Percentiles rank a stretch among this genome's conserved stretches.
Evolutionary conservation across 202 grass and related monocot genomes (phyloP).

Genomic region (Zoysia matrella): DNA sequence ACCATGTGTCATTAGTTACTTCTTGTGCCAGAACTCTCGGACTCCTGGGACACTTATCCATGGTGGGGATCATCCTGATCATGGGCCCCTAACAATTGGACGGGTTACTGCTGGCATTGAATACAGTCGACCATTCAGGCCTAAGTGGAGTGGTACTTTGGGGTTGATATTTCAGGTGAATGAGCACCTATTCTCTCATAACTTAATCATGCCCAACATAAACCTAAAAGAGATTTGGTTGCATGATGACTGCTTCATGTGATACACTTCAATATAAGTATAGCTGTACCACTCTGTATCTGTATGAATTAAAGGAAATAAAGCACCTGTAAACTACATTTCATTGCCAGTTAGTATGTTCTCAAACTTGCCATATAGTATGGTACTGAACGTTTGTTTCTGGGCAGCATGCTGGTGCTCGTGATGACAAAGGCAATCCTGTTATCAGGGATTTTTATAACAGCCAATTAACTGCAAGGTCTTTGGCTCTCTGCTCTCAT

Average conservation of each 20-base stretch:
- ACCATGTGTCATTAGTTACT: constrained; percentile 40
- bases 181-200: not conserved
- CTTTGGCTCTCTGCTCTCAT: constrained; percentile 18
- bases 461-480: constrained; percentile 98
- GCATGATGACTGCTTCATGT: constrained; percentile 2
- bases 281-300: not conserved
- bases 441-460: constrained; percentile 87
- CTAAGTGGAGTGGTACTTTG: constrained; percentile 87
- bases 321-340: not conserved
- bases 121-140: constrained; percentile 85
- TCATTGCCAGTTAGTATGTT: constrained; percentile 2
- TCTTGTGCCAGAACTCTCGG: constrained; percentile 71
- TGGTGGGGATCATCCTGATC: constrained; percentile 66
- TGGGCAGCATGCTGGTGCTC: constrained; percentile 80
- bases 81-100: constrained; percentile 77
- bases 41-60: constrained; percentile 80
- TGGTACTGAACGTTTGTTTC: constrained; percentile 7
- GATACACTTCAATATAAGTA: not conserved
- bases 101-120: constrained; percentile 83
- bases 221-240: constrained; percentile 16
- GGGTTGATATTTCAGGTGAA: constrained; percentile 93
- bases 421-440: constrained; percentile 79
- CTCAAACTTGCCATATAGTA: constrained; percentile 8
- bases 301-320: not conserved
- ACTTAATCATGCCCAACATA: not conserved